Conservation (phyloP, 495 filamentous ascomycete genomes). For the Penicillium samsonianum region DNA sequence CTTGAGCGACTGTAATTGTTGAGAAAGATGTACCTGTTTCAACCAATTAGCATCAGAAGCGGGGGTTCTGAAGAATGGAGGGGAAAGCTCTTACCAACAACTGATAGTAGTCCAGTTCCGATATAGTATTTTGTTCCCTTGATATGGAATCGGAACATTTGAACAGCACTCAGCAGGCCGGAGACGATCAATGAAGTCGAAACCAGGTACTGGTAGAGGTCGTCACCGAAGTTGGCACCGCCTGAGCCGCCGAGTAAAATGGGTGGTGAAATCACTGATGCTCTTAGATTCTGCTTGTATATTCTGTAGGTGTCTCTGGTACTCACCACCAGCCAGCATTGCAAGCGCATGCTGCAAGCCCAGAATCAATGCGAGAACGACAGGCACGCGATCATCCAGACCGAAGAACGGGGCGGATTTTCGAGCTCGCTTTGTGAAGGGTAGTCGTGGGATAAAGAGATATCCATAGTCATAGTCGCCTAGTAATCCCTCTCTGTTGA, state of each 20-base stretch:
- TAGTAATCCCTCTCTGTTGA: conserved; percentile 69
- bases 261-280: conserved; percentile 69
- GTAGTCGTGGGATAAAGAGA: conserved; percentile 76
- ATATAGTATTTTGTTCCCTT: conserved; percentile 79
- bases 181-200: conserved; percentile 87
- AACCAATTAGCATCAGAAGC: neutral
- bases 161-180: conserved; percentile 74
- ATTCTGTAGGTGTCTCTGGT: neutral
- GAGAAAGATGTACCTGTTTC: conserved; percentile 62
- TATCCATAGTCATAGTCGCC: conserved; percentile 85
- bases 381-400: conserved; percentile 78
- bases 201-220: conserved; percentile 75
- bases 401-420: conserved; percentile 81
- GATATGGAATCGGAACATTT: conserved; percentile 85
- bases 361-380: conserved; percentile 71
- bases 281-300: conserved; percentile 1
- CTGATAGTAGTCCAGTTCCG: conserved; percentile 85
- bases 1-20: conserved; percentile 80
- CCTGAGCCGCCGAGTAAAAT: conserved; percentile 68
- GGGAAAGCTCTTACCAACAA: conserved; percentile 63
- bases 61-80: neutral
- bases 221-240: conserved; percentile 64
- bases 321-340: conserved; percentile 63
- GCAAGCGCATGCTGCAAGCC: conserved; percentile 71
- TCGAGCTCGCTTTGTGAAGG: conserved; percentile 71